Conservation (phyloP, 441 rosid genomes). For the Jatropha multifida region DNA sequence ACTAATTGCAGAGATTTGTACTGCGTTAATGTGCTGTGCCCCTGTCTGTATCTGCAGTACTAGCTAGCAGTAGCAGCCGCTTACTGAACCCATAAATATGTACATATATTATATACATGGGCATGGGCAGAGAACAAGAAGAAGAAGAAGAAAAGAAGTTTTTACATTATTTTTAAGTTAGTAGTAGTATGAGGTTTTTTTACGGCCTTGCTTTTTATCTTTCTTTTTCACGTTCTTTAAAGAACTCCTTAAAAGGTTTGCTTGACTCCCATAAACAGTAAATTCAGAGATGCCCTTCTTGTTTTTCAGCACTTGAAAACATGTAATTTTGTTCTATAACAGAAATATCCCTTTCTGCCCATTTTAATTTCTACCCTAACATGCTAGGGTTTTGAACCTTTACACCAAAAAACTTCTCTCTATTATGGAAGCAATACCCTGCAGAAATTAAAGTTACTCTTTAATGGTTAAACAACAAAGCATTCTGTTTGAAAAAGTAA, state of each 20-base stretch:
- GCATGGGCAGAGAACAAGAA: too few relatives aligned
- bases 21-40: not conserved
- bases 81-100: too few relatives aligned
- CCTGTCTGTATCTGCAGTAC: not conserved
- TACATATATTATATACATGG: too few relatives aligned
- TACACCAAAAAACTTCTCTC: not conserved
- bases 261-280: conserved; percentile 36
- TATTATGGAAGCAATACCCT: too few relatives aligned
- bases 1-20: conserved; percentile 17
- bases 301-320: conserved; percentile 27
- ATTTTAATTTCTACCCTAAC: not conserved
- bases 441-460: too few relatives aligned
- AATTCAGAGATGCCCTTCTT: conserved; percentile 27
- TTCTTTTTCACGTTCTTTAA: conserved; percentile 26
- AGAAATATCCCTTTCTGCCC: conserved; percentile 16
- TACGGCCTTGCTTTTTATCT: not conserved
- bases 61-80: too few relatives aligned
- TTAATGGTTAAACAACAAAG: too few relatives aligned
- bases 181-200: too few relatives aligned
- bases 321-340: conserved; percentile 18
- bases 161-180: too few relatives aligned
- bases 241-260: conserved; percentile 21
- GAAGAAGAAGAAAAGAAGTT: too few relatives aligned
- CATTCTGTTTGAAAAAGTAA: too few relatives aligned
- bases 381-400: conserved; percentile 29